Conservation (phyloP, 371 early-diverging fungal species). For the Mucor irregularis region DNA sequence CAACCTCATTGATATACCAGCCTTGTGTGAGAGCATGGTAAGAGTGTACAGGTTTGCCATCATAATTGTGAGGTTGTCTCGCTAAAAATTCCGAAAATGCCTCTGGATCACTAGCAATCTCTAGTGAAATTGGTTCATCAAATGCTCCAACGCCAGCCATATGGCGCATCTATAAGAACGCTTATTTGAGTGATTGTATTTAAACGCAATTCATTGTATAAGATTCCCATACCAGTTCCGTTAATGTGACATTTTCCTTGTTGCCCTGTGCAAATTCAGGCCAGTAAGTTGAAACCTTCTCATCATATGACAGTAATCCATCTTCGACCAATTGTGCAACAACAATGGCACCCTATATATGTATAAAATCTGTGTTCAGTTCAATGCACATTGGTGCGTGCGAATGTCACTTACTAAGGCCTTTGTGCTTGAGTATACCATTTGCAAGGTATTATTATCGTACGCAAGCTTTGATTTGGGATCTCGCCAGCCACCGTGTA, state of each 20-base stretch:
- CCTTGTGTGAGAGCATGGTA: conserved; percentile 73
- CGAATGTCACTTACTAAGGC: conserved; percentile 40
- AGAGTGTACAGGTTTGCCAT: conserved; percentile 49
- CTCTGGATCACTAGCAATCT: conserved; percentile 31
- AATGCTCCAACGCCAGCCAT: conserved; percentile 63
- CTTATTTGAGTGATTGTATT: no score
- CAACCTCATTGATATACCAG: conserved; percentile 75
- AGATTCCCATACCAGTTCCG: conserved; percentile 38
- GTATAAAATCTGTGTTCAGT: neutral
- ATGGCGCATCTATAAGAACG: conserved; percentile 56
- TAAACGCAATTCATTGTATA: neutral
- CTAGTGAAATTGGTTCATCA: conserved; percentile 43
- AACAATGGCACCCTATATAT: conserved; percentile 44
- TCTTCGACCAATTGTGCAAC: conserved; percentile 64
- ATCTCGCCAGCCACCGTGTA: conserved; percentile 69
- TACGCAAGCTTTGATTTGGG: conserved; percentile 37
- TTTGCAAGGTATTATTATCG: conserved; percentile 56
- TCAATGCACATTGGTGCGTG: neutral
- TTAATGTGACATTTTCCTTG: conserved; percentile 71
- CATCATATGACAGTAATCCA: conserved; percentile 55
- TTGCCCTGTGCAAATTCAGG: conserved; percentile 77
- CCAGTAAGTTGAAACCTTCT: conserved; percentile 66
- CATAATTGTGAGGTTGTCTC: conserved; percentile 63
- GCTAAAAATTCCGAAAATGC: conserved; percentile 49
- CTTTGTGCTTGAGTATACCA: conserved; percentile 72